phyloP scores from a whole-genome alignment of 1,284 basidiomycete genomes.

The Trichosporon sp. region DNA sequence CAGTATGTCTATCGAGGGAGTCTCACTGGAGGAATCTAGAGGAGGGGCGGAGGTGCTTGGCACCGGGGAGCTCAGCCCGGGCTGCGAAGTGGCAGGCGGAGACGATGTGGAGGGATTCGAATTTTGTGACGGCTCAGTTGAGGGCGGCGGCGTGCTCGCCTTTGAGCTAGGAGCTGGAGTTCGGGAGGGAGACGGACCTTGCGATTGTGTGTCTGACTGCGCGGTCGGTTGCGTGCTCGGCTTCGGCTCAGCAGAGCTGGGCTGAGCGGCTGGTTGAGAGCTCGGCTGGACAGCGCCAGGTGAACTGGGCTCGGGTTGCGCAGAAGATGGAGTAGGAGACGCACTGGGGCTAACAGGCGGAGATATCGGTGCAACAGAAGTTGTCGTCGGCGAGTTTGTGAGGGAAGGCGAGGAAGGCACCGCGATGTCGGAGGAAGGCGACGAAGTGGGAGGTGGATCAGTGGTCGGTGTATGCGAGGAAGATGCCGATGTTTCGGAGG shows the following conservation, averaged over 20 bases:
- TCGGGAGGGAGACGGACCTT: background rate
- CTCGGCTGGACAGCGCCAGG: background rate
- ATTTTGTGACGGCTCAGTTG: too few species aligned
- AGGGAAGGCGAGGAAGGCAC: background rate
- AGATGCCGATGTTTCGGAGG: background rate
- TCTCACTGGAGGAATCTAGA: background rate
- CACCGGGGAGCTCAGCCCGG: background rate
- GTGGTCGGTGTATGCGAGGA: background rate
- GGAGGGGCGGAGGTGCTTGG: background rate
- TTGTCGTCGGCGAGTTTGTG: background rate
- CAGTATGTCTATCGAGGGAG: background rate
- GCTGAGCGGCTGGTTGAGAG: background rate
- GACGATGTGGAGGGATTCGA: too few species aligned
- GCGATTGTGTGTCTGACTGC: background rate
- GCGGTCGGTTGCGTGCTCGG: background rate
- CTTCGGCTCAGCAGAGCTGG: background rate
- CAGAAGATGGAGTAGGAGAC: background rate
- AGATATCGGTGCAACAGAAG: background rate
- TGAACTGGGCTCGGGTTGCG: background rate
- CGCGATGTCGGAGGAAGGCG: background rate
- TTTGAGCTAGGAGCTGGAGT: background rate
- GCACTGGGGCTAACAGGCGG: background rate
- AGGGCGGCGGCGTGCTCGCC: background rate
- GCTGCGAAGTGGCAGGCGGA: background rate
- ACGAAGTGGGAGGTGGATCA: background rate